These are phyloP conservation scores for Penstemon eatonii DNA, from an alignment of 257 asterid genomes.

Conservation along the genomic window DNA sequence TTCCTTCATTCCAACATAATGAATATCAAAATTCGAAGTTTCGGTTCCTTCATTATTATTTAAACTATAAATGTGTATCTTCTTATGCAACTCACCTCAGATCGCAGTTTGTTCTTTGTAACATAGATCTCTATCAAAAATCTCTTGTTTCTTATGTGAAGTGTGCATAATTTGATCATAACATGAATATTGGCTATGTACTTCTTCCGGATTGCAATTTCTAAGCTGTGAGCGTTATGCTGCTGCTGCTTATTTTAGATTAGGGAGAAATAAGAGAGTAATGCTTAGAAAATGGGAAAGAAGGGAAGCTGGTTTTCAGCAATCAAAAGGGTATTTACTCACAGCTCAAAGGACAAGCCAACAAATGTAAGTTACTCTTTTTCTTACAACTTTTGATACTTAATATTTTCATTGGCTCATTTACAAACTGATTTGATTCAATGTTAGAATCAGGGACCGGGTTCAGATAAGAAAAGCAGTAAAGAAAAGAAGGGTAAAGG, in stretches of 20 bases:
- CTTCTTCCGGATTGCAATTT: slow-evolving; percentile 19
- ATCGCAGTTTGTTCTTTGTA: background rate
- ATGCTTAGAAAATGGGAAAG: slow-evolving; percentile 93
- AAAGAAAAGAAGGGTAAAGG: slow-evolving; percentile 82
- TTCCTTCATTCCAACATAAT: background rate
- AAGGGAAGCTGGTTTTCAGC: slow-evolving; percentile 97
- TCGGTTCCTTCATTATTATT: background rate
- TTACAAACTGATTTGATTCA: background rate
- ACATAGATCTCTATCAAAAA: slow-evolving; percentile 8
- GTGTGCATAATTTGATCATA: background rate
- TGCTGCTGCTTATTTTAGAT: slow-evolving; percentile 23
- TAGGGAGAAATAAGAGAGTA: slow-evolving; percentile 52
- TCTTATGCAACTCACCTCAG: too few relatives aligned
- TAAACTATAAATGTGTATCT: too few relatives aligned
- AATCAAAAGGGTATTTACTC: slow-evolving; percentile 76
- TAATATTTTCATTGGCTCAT: background rate
- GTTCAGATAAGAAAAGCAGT: slow-evolving; percentile 55
- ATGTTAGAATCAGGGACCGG: slow-evolving; percentile 59
- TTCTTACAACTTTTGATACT: background rate
- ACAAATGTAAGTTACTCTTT: slow-evolving; percentile 48
- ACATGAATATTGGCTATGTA: slow-evolving; percentile 4
- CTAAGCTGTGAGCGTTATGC: slow-evolving; percentile 4
- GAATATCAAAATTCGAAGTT: background rate
- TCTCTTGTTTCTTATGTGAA: background rate
- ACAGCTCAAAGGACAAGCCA: slow-evolving; percentile 68